Evolutionary conservation across 305 asterid genomes (phyloP), one percentile per base, ranked within the genome.

Genomic region (Plantago coronopus): DNA sequence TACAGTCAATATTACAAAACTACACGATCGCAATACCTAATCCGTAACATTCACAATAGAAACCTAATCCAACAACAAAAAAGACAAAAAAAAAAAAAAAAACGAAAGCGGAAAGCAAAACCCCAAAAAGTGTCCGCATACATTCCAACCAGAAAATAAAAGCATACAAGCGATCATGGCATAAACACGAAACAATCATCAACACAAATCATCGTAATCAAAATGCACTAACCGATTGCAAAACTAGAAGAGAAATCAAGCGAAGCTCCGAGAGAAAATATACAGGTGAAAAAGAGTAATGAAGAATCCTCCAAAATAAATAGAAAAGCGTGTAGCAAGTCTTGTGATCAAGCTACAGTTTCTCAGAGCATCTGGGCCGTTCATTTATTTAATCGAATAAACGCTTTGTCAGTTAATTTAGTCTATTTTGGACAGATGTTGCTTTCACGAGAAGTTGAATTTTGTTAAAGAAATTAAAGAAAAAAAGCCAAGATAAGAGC

Each of bases 371-470:
- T 70, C 63, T 12, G 17, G 44, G 17, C 82, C 84, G 80, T 83
- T 34, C 31, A 63, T 72, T 47, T 4, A 40, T 43, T 27, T 17
- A 4, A 15, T 51, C 23, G 14, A 7, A 31, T 31, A 31, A 17
- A 18, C 27, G 42, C 8, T 25, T 17, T 38, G 40, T 15, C 7
- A 54, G 48, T 68, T 62, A 6, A 43, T 23, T 62, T 76, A 81
- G 61, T 81, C 5, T 69, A 58, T 64, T 22, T 48, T 43, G 34
- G 29, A 40, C 25, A 40, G 21, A 51, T 19, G 77, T 81, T 72
- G 54, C 82, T 71, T 50, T 67, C 84, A 69, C 80, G 77, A 63
- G 78, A 77, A 76, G 67, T 78, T 75, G 79, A 71, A 68, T 75
- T 31, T 25, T 40, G 48, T 61, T 27, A 51, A 43, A 72, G 56